Conservation (phyloP, 2,329 filamentous ascomycete genomes). For the Drechslera avenae region DNA sequence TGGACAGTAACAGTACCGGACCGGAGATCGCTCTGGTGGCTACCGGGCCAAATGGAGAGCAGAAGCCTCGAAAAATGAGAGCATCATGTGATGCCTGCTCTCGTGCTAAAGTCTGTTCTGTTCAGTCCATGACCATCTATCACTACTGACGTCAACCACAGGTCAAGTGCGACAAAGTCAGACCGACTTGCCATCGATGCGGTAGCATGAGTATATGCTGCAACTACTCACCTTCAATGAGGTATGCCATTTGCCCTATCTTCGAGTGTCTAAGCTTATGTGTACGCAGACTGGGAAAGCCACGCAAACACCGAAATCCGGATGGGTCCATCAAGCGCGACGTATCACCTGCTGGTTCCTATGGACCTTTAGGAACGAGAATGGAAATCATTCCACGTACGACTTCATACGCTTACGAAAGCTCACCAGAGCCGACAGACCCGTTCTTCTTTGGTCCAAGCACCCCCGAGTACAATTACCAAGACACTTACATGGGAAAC, state of each 20-base stretch:
- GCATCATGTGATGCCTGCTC: conserved; percentile 48
- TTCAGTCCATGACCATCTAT: not conserved
- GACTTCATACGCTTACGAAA: conserved; percentile 37
- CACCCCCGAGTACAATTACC: conserved; percentile 44
- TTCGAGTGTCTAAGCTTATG: conserved; percentile 20
- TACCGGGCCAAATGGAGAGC: conserved; percentile 28
- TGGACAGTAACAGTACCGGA: conserved; percentile 30
- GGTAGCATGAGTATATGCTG: conserved; percentile 47
- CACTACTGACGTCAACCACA: conserved; percentile 13
- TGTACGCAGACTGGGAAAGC: conserved; percentile 39
- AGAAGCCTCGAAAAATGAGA: conserved; percentile 46
- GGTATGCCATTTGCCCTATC: conserved; percentile 28
- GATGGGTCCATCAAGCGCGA: conserved; percentile 45
- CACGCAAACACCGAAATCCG: conserved; percentile 45
- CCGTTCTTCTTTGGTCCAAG: conserved; percentile 43
- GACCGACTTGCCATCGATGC: conserved; percentile 45
- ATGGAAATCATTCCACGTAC: conserved; percentile 43
- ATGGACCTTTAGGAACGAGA: conserved; percentile 34
- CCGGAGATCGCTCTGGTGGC: conserved; percentile 28
- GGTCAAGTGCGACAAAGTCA: conserved; percentile 48
- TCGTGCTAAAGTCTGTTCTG: conserved; percentile 37
- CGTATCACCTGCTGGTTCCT: conserved; percentile 41
- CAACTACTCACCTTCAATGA: conserved; percentile 49
- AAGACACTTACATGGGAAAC: conserved; percentile 38
- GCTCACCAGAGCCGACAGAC: conserved; percentile 45